These are phyloP conservation scores for Crucihimalaya himalaica DNA, from an alignment of 345 rosid genomes.

Conservation along the genomic window DNA sequence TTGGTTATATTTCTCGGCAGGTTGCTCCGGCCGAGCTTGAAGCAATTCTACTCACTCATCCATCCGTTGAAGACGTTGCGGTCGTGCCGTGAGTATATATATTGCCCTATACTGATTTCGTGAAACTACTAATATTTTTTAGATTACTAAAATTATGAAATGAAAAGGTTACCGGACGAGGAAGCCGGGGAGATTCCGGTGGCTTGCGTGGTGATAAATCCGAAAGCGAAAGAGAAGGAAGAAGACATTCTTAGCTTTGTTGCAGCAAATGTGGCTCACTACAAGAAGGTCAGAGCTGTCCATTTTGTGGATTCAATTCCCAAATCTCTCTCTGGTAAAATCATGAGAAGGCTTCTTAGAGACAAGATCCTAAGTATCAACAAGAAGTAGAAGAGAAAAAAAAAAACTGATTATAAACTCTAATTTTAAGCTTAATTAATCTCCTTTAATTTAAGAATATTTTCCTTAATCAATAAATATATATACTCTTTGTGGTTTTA, in stretches of 20 bases:
- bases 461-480: not conserved
- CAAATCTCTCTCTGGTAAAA: constrained; percentile 88
- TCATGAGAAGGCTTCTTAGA: constrained; percentile 77
- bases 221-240: constrained; percentile 60
- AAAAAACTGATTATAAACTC: not conserved
- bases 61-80: constrained; percentile 80
- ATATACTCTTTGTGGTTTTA: not conserved
- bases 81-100: constrained; percentile 76
- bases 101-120: not conserved
- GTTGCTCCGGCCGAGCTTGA: constrained; percentile 97
- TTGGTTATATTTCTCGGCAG: constrained; percentile 35
- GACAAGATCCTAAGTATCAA: constrained; percentile 53
- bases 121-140: not conserved
- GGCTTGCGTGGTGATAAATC: constrained; percentile 77
- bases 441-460: constrained; percentile 1
- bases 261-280: constrained; percentile 76
- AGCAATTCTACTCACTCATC: constrained; percentile 72
- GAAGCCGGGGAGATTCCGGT: constrained; percentile 96
- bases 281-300: constrained; percentile 77
- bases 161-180: constrained; percentile 74
- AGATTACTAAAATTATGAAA: not conserved
- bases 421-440: not conserved
- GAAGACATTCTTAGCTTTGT: constrained; percentile 69
- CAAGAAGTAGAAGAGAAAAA: constrained; percentile 5
- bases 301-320: constrained; percentile 82